These are phyloP conservation scores for Phaeosphaeriaceae sp. DNA, from an alignment of 2,329 filamentous ascomycete species.

Conservation along the genomic window DNA sequence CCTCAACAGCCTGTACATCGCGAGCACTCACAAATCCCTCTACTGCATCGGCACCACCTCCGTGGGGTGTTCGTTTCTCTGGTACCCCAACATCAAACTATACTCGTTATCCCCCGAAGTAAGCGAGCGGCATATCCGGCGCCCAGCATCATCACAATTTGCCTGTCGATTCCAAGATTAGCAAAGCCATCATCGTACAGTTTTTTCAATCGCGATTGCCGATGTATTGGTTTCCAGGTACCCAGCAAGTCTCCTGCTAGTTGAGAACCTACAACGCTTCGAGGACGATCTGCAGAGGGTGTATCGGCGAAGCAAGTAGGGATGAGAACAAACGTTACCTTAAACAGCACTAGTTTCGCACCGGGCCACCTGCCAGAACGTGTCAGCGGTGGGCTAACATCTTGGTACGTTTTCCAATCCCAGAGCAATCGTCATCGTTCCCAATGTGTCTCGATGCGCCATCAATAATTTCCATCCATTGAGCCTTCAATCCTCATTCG, in stretches of 20 bases:
- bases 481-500: not conserved
- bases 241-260: not conserved
- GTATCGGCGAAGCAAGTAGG: not conserved
- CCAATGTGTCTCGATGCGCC: constrained; percentile 8
- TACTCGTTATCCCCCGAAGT: not conserved
- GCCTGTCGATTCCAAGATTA: not conserved
- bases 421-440: constrained; percentile 4
- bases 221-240: not conserved
- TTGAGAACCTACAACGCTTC: not conserved
- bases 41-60: not conserved
- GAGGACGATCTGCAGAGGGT: not conserved
- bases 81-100: not conserved
- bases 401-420: constrained; percentile 20
- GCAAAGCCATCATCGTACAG: not conserved
- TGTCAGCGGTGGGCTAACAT: not conserved
- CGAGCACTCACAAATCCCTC: not conserved
- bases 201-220: not conserved
- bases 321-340: constrained; percentile 1
- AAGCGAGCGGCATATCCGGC: constrained; percentile 1
- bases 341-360: not conserved
- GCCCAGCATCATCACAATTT: not conserved
- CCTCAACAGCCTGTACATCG: not conserved
- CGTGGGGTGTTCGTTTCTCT: not conserved
- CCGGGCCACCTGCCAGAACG: constrained; percentile 2
- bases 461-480: constrained; percentile 10